These are phyloP conservation scores for Trichaptum fuscoviolaceum DNA, from an alignment of 768 basidiomycete genomes.

Conservation along the genomic window DNA sequence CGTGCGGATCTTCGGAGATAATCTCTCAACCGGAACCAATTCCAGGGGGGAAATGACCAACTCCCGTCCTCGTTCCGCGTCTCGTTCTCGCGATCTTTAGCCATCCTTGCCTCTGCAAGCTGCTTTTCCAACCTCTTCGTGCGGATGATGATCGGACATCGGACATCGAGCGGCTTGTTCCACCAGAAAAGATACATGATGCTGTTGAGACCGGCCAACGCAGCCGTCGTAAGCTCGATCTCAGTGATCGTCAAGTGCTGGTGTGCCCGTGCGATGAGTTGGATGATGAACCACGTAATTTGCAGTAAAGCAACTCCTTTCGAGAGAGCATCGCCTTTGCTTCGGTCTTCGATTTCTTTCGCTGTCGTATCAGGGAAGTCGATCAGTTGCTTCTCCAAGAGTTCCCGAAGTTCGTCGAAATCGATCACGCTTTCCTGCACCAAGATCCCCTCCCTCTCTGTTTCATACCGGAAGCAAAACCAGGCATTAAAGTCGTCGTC, in stretches of 20 bases:
- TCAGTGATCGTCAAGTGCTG: slow-evolving; percentile 3
- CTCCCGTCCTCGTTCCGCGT: background rate
- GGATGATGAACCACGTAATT: slow-evolving; percentile 27
- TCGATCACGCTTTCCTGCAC: background rate
- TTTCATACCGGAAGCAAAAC: background rate
- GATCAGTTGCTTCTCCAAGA: background rate
- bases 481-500: background rate
- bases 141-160: slow-evolving; percentile 10
- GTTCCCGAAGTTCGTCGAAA: background rate
- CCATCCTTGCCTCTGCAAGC: background rate
- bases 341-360: slow-evolving; percentile 24
- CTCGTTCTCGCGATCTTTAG: background rate
- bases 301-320: slow-evolving; percentile 29
- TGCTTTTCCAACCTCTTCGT: background rate
- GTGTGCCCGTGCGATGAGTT: slow-evolving; percentile 21
- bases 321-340: slow-evolving; percentile 27
- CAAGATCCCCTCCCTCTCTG: background rate
- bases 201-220: slow-evolving; percentile 26
- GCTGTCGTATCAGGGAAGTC: slow-evolving; percentile 12
- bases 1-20: too few relatives aligned
- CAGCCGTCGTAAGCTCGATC: slow-evolving; percentile 31
- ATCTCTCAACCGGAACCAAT: background rate
- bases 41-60: background rate
- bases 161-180: slow-evolving; percentile 34
- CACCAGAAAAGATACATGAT: slow-evolving; percentile 32